A percentile compares a stretch with the other conserved stretches of the same genome.
These are phyloP conservation scores for Helichrysum umbraculigerum DNA, from an alignment of 129 eudicot species.

Conservation along the genomic window DNA sequence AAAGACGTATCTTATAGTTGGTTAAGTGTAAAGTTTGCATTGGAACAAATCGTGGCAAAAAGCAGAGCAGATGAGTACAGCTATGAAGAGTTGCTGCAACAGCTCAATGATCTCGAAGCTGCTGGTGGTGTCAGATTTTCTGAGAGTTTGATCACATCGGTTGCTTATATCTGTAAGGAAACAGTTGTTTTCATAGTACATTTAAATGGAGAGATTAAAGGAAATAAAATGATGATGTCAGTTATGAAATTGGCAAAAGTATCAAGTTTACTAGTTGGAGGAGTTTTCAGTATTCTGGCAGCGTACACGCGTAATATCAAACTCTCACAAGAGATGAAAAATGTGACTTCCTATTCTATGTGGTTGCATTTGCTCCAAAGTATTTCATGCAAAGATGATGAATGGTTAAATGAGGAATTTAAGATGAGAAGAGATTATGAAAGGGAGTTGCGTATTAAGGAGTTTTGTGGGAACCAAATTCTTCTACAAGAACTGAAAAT, in stretches of 20 bases:
- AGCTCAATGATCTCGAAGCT: conserved; percentile 3
- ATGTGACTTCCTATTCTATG: neutral
- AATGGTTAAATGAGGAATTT: neutral
- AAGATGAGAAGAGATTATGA: neutral
- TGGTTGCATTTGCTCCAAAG: neutral
- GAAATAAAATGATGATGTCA: neutral
- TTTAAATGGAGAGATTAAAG: neutral
- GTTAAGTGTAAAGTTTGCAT: neutral
- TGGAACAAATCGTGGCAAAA: neutral
- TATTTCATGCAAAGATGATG: neutral
- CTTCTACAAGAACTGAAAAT: conserved; percentile 4
- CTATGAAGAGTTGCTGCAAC: neutral
- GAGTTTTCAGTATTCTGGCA: neutral
- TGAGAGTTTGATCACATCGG: neutral
- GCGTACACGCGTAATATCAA: neutral
- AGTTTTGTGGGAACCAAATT: neutral
- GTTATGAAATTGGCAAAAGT: neutral
- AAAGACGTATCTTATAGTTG: conserved; percentile 6
- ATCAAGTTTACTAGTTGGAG: neutral
- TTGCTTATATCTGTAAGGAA: neutral
- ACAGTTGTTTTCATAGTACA: neutral
- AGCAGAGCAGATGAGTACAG: neutral
- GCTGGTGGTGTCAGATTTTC: neutral
- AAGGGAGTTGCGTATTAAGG: conserved; percentile 6
- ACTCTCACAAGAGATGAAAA: conserved; percentile 4